Conservation (phyloP, 345 rosid species). For the Murraya koenigii region DNA sequence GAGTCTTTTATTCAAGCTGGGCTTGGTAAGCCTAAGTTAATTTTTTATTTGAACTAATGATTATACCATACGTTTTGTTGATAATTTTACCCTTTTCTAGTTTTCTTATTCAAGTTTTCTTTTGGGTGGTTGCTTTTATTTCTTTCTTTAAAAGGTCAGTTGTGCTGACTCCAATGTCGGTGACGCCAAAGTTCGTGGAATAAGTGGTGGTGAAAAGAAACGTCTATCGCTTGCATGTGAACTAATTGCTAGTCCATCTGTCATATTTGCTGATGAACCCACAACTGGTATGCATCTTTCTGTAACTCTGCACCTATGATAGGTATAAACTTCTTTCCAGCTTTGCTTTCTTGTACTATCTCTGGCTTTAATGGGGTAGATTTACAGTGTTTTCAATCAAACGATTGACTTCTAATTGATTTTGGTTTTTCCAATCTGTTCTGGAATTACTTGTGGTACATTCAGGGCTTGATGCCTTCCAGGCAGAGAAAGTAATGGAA, state of each 20-base stretch:
- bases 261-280: conserved; percentile 97
- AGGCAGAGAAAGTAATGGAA: conserved; percentile 96
- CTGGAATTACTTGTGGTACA: conserved; percentile 15
- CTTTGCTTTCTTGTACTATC: conserved; percentile 7
- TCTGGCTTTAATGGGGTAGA: conserved; percentile 6
- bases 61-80: neutral
- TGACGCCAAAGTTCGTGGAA: conserved; percentile 96
- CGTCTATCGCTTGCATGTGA: conserved; percentile 88
- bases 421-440: neutral
- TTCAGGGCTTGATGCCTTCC: conserved; percentile 97
- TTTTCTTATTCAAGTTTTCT: conserved; percentile 6
- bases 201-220: conserved; percentile 98
- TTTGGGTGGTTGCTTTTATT: conserved; percentile 19
- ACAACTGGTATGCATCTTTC: conserved; percentile 66
- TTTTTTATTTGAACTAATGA: neutral
- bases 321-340: neutral
- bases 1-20: conserved; percentile 68
- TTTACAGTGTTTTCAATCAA: neutral
- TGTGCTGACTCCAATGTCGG: conserved; percentile 90
- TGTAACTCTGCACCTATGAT: conserved; percentile 8
- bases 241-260: conserved; percentile 96
- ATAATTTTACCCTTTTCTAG: neutral
- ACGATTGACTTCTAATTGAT: conserved; percentile 8
- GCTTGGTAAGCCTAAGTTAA: conserved; percentile 58
- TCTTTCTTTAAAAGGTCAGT: conserved; percentile 59